Evolutionary conservation across 1,139 yeast genomes (phyloP), one percentile per base, ranked within the genome.

Genomic region (Candida gigantensis): DNA sequence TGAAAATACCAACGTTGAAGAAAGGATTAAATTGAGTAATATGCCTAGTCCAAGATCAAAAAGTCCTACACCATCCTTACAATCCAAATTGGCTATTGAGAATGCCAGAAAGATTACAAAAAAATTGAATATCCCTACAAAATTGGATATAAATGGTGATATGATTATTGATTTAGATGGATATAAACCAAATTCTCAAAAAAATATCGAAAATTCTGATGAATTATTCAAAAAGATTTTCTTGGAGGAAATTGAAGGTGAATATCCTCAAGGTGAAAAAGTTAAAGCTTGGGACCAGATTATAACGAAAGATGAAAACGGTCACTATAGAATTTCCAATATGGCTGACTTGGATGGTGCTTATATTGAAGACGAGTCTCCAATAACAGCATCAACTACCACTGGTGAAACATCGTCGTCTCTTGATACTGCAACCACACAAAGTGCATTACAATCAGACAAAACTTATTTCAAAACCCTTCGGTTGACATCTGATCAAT

Each of bases 101-200:
- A 73, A 81, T 44, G 87, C 88, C 5, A 77, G 78, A 48, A 77
- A 78, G 37, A 69, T 92, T 28, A 82, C 95, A 13, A 72, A 77
- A 47, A 79, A 76, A 53, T 72, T 89, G 48, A 87, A 89, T 50
- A 90, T 92, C 27, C 97, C 97, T 1, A 83, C 95, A 14, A 88
- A 83, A 49, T 77, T 90, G 28, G 95, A 88, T 46, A 82, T 84
- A 46, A 87, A 88, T 52, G 98, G 98, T 9, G 96, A 90, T 55
- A 74, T 94, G 53, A 78, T 90, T 32, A 67, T 94, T 34, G 99
- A 94, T 62, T 87, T 92, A 83, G 95, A 89, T 51, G 99, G 99
- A 17, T 94, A 94, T 63, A 92, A 90, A 61, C 86, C 96, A 23
- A 87, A 84, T 49, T 82, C 84, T 24, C 72, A 69, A 45, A 78